phyloP scores from a whole-genome alignment of 1,139 yeast genomes.

The Yamadazyma siamensis region DNA sequence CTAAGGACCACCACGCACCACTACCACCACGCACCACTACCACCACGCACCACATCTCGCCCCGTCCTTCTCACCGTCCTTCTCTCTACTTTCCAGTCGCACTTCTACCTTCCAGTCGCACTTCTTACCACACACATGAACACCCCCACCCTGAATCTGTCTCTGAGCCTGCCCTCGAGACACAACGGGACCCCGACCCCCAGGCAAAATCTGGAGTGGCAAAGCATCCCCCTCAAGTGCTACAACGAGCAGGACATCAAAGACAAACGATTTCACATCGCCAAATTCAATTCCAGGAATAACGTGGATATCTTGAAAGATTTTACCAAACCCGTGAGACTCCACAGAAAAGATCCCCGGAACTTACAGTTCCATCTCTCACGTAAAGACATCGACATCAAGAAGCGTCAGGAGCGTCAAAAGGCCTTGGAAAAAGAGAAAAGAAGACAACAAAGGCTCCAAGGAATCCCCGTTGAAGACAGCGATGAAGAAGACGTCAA shows the following conservation, averaged over 20 bases:
- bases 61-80: neutral
- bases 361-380: constrained; percentile 83
- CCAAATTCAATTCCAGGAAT: constrained; percentile 74
- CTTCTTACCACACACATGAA: neutral
- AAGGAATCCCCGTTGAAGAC: constrained; percentile 17
- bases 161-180: no score
- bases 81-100: neutral
- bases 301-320: constrained; percentile 67
- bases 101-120: neutral
- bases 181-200: constrained; percentile 1
- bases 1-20: no score
- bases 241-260: constrained; percentile 70
- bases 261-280: constrained; percentile 73
- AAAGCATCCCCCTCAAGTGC: constrained; percentile 69
- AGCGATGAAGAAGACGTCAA: constrained; percentile 18
- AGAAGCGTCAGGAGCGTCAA: constrained; percentile 45
- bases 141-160: no score
- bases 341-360: constrained; percentile 90
- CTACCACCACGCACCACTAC: no score
- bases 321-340: constrained; percentile 77
- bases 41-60: no score
- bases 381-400: constrained; percentile 56
- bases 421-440: constrained; percentile 22
- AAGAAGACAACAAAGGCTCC: constrained; percentile 18
- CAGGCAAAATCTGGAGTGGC: constrained; percentile 35